Conservation (phyloP, 1,284 basidiomycete genomes). For the Coniferiporia sulphurascens region DNA sequence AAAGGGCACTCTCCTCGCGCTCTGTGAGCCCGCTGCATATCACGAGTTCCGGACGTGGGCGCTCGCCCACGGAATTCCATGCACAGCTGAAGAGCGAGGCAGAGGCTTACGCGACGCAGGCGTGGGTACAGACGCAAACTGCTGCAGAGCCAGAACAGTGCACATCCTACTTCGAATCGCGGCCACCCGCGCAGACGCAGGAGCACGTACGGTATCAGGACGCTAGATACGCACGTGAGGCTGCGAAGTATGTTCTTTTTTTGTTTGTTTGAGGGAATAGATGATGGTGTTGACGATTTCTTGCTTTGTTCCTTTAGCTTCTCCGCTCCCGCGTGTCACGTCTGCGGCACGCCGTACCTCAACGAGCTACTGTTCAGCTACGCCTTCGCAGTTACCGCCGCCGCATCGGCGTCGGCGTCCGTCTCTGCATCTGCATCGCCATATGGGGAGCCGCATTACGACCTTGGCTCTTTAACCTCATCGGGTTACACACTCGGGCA, state of each 20-base stretch:
- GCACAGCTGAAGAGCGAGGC: background rate
- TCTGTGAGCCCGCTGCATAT: constrained; percentile 8
- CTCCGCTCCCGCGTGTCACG: background rate
- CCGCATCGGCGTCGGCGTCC: no score
- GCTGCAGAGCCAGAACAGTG: background rate
- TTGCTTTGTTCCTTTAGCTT: background rate
- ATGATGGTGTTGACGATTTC: background rate
- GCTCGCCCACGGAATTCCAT: background rate
- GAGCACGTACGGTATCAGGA: background rate
- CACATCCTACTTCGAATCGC: background rate
- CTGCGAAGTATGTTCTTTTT: background rate
- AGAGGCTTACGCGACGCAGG: background rate
- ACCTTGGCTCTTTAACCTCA: no score
- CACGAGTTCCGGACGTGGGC: background rate
- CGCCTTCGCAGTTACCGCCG: background rate
- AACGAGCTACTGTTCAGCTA: background rate
- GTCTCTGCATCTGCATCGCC: no score
- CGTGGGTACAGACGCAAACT: constrained; percentile 1
- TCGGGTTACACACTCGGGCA: no score
- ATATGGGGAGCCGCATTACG: no score
- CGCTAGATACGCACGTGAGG: no score
- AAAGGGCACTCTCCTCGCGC: constrained; percentile 7
- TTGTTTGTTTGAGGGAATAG: background rate
- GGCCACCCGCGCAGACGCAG: background rate
- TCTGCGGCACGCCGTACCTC: background rate